Evolutionary conservation across 2,329 filamentous ascomycete genomes (phyloP).

Genomic region (Teratosphaeria epicoccoides): DNA sequence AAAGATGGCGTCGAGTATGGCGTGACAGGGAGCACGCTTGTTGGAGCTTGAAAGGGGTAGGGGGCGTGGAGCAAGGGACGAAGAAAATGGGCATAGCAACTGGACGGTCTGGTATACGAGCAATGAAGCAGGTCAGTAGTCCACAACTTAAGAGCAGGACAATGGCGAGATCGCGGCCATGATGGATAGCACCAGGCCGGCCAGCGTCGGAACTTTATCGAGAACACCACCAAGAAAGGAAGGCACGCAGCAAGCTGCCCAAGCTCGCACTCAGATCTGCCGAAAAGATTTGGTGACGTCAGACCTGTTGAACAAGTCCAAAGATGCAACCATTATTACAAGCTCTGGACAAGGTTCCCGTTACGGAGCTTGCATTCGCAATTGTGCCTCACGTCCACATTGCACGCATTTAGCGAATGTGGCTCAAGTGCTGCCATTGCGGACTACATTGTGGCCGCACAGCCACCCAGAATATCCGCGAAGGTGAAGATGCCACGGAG

Average conservation of each 20-base stretch:
- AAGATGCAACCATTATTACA: too few relatives aligned
- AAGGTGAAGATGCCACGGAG: not conserved
- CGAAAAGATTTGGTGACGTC: not conserved
- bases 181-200: not conserved
- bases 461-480: too few relatives aligned
- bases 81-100: too few relatives aligned
- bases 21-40: slow-evolving; percentile 21
- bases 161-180: not conserved
- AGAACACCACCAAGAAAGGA: not conserved
- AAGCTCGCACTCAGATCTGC: not conserved
- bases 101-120: not conserved
- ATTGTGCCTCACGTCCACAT: too few relatives aligned
- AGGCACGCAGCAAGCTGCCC: not conserved
- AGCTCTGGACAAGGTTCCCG: too few relatives aligned
- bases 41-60: not conserved
- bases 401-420: not conserved
- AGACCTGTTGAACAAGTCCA: too few relatives aligned
- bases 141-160: not conserved
- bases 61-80: too few relatives aligned
- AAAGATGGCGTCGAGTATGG: slow-evolving; percentile 26
- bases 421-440: too few relatives aligned
- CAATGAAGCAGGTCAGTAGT: not conserved
- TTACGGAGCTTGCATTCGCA: too few relatives aligned
- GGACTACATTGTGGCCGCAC: too few relatives aligned
- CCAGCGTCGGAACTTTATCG: not conserved